Conservation (phyloP, 2,329 filamentous ascomycete genomes). For the Hymenoscyphus scutula region DNA sequence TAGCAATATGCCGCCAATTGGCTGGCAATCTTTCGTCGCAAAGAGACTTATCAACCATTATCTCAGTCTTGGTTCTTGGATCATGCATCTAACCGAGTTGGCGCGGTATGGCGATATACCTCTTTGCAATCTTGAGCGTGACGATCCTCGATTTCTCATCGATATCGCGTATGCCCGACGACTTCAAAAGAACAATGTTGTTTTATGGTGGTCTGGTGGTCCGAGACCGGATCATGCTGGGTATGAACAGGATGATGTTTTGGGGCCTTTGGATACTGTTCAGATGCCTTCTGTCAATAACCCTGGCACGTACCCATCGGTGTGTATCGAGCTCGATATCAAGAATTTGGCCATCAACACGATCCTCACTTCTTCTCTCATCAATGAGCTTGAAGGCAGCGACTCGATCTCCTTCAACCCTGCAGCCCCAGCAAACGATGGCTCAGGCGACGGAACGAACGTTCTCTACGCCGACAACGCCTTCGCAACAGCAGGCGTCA, state of each 20-base stretch:
- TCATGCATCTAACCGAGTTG: conserved; percentile 81
- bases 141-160: conserved; percentile 92
- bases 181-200: conserved; percentile 85
- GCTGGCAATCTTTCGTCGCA: conserved; percentile 89
- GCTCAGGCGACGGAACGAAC: conserved; percentile 59
- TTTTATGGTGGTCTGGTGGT: conserved; percentile 93
- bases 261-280: conserved; percentile 78
- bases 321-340: conserved; percentile 92
- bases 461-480: conserved; percentile 82
- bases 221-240: conserved; percentile 92
- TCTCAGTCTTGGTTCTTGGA: conserved; percentile 88
- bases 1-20: conserved; percentile 82
- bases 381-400: conserved; percentile 91
- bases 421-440: conserved; percentile 60
- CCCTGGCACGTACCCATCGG: conserved; percentile 88
- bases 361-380: conserved; percentile 90
- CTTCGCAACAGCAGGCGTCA: conserved; percentile 87
- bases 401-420: conserved; percentile 86
- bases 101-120: conserved; percentile 92
- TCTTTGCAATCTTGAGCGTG: conserved; percentile 89
- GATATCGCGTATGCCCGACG: conserved; percentile 92
- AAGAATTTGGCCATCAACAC: conserved; percentile 97
- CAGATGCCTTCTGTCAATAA: conserved; percentile 93
- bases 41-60: conserved; percentile 86
- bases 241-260: conserved; percentile 88